Evolutionary conservation across 2,329 filamentous ascomycete genomes (phyloP).

Genomic region (Fusarium domesticum): DNA sequence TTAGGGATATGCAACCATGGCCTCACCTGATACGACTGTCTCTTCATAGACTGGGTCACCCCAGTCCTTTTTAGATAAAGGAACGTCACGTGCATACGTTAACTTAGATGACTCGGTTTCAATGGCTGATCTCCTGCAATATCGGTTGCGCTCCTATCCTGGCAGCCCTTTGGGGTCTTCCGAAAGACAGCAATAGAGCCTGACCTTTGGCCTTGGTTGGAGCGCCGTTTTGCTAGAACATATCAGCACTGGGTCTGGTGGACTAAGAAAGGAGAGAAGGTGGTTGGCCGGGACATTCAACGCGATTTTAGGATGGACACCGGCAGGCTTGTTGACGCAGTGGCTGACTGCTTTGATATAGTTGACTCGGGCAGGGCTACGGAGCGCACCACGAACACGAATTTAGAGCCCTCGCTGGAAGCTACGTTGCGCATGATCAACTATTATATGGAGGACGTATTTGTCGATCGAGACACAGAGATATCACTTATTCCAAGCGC

Average conservation of each 20-base stretch:
- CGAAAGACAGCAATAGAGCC: conserved; percentile 3
- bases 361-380: not conserved
- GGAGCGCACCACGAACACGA: not conserved
- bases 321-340: not conserved
- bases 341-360: not conserved
- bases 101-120: not conserved
- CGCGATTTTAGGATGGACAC: conserved; percentile 4
- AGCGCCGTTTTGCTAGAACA: not conserved
- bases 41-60: conserved; percentile 11
- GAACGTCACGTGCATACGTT: not conserved
- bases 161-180: conserved; percentile 1
- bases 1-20: conserved; percentile 9
- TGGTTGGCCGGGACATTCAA: not conserved
- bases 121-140: conserved; percentile 1
- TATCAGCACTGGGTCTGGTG: conserved; percentile 7
- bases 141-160: not conserved
- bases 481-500: conserved; percentile 6
- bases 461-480: conserved; percentile 2
- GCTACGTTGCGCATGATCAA: conserved; percentile 4
- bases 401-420: conserved; percentile 2
- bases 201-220: conserved; percentile 6
- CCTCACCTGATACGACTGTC: conserved; percentile 7
- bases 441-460: conserved; percentile 1
- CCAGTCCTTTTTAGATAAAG: conserved; percentile 4
- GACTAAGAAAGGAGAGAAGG: not conserved